Base-by-base conservation (phyloP, 73 alveolate genomes). In the Paramecium sexaurelia region DNA sequence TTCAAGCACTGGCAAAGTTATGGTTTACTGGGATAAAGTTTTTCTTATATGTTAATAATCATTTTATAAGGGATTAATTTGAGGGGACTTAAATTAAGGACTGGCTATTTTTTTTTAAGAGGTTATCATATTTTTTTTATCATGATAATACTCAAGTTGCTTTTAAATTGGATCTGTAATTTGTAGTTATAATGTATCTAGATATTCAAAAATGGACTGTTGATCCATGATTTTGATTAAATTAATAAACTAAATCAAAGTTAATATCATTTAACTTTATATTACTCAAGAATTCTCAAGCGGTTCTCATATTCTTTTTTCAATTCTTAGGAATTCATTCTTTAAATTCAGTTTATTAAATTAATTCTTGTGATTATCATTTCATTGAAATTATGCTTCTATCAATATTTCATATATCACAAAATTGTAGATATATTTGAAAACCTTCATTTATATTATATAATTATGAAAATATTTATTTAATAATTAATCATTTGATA, bases 161-260 rank as follows among this genome's bases (percentile, higher is more conserved):
- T 61, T 61, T 29, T 61, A 32, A 13, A 61, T 29, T 26, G 83
- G 83, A 15, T 61, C 83, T 61, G 83, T 61, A 26, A 61, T 61
- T 61, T 61, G 17, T 61, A 61, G 26, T 24, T 61, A 29, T 29
- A 61, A 32, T 61, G 83, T 61, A 61, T 61, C 83, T 7, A 61
- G 83, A 61, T 61, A 61, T 32, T 61, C 83, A 24, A 61, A 61
- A 29, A 61, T 61, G 39, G 83, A 61, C 26, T 9, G 20, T 24
- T 61, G 37, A 19, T 61, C 83, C 83, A 61, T 61, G 20, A 29
- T 29, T 29, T 61, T 61, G 43, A 61, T 61, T 24, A 51, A 51
- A 51, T 51, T 51, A n/a, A 51, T 51, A n/a, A 51, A 51, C 67
- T 51, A 51, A 51, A 51, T 15, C 29, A 61, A 61, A 13, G 9